phyloP scores from a whole-genome alignment of 192 early-diverging fungal genomes.

The Podila verticillata region DNA sequence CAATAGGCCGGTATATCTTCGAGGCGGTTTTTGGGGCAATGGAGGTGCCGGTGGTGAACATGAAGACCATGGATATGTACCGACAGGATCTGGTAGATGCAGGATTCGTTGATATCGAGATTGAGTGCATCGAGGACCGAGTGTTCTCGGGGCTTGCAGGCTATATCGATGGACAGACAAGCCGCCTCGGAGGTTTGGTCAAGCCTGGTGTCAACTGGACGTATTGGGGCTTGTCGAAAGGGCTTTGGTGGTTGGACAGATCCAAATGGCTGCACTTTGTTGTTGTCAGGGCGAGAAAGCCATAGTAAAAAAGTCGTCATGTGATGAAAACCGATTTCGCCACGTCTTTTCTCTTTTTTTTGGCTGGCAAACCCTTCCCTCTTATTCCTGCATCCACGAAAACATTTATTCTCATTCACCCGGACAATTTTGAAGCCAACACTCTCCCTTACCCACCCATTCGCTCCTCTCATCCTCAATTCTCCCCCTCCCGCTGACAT shows the following conservation, averaged over 20 bases:
- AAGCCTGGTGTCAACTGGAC: constrained; percentile 46
- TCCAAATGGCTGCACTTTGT: constrained; percentile 2
- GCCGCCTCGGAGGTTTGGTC: constrained; percentile 34
- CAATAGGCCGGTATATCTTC: constrained; percentile 23
- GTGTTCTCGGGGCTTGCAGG: constrained; percentile 58
- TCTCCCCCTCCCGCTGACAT: too few relatives aligned
- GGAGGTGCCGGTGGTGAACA: constrained; percentile 52
- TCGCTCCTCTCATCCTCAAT: too few relatives aligned
- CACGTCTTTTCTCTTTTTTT: too few relatives aligned
- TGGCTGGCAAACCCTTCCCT: too few relatives aligned
- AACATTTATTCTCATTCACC: too few relatives aligned
- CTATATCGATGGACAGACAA: constrained; percentile 27
- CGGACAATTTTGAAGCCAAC: too few relatives aligned
- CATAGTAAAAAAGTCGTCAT: neutral
- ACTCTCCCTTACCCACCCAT: too few relatives aligned
- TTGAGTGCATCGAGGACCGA: constrained; percentile 37
- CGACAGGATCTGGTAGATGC: constrained; percentile 36
- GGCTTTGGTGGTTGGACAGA: neutral
- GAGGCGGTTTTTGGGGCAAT: constrained; percentile 23
- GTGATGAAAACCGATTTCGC: too few relatives aligned
- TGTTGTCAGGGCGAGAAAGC: neutral
- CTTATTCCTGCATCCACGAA: too few relatives aligned
- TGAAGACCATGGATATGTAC: constrained; percentile 52
- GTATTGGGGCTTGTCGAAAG: constrained; percentile 12
- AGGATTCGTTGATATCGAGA: constrained; percentile 54